Evolutionary conservation across 2,329 filamentous ascomycete genomes (phyloP), one percentile per base, ranked within the genome.

Genomic region (Phoma herbarum): DNA sequence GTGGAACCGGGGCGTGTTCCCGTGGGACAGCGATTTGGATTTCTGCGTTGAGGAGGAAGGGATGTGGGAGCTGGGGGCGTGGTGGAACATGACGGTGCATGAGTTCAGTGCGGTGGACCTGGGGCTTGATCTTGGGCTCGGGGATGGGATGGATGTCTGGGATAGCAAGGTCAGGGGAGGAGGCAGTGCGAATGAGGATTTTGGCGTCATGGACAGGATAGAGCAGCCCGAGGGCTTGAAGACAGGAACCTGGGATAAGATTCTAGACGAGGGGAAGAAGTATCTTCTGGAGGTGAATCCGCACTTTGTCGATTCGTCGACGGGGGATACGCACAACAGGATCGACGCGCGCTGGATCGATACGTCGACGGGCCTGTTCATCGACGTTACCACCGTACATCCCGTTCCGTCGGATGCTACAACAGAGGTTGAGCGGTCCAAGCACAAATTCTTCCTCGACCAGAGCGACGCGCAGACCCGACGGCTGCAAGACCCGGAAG

Each of bases 291-390:
- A 88, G 51, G 80, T 88, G 52, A 88, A 88, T 59, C 85, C 85
- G 10, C 76, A 85, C 63, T 86, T 81, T 65, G 72, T 73, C 4
- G 79, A 82, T 56, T 74, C 77, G 22, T 78, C 76, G 2, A 79
- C 73, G 0, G 51, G 41, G 2, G 86, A 88, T 63, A 72, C 54
- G 12, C 64, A 80, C 47, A 88, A 88, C 60, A 78, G 83, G 29
- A 88, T 88, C 52, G 85, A 88, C 66, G 85, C 82, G 10, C 78
- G 86, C 22, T 88, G 85, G 85, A 86, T 88, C 60, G 85, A 88
- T 66, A 86, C 78, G 20, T 76, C 81, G 0, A 86, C 82, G 0
- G 86, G 86, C 0, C 71, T 88, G 0, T 88, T 86, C 65, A 86
- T 88, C 64, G 86, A 88, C 67, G 86, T 88, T 59, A 87, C 85